phyloP scores from a whole-genome alignment of 2,329 filamentous ascomycete species.

The Gyromitra esculenta region DNA sequence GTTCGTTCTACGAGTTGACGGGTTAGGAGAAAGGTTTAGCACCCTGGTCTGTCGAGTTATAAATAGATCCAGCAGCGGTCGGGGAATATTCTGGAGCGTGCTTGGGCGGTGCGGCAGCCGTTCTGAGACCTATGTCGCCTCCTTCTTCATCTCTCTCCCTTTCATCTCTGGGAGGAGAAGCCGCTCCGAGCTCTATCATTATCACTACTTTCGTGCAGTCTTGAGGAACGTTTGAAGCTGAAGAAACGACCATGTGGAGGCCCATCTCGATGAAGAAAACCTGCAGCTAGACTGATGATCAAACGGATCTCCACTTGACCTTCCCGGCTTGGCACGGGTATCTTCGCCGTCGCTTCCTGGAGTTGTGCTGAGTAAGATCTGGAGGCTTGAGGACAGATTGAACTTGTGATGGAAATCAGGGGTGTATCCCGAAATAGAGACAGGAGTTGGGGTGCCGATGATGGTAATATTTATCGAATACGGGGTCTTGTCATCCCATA shows the following conservation, averaged over 20 bases:
- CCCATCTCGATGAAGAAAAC: not conserved
- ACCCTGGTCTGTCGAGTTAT: not conserved
- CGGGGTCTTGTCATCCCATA: slow-evolving; percentile 3
- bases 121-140: not conserved
- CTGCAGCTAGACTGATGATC: not conserved
- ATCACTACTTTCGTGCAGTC: not conserved
- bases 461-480: slow-evolving; percentile 33
- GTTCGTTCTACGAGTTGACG: not conserved
- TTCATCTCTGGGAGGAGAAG: not conserved
- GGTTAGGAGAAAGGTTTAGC: not conserved
- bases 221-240: not conserved
- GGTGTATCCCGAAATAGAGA: not conserved
- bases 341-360: not conserved
- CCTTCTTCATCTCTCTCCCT: not conserved
- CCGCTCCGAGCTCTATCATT: not conserved
- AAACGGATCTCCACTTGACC: not conserved
- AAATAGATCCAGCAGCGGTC: slow-evolving; percentile 2
- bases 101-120: not conserved
- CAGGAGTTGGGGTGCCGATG: not conserved
- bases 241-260: not conserved
- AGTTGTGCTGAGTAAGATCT: not conserved
- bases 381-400: not conserved
- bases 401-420: not conserved
- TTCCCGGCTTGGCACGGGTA: slow-evolving; percentile 10
- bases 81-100: not conserved